phyloP scores from a whole-genome alignment of 2,329 filamentous ascomycete genomes.

The Aspergillus melleus region DNA sequence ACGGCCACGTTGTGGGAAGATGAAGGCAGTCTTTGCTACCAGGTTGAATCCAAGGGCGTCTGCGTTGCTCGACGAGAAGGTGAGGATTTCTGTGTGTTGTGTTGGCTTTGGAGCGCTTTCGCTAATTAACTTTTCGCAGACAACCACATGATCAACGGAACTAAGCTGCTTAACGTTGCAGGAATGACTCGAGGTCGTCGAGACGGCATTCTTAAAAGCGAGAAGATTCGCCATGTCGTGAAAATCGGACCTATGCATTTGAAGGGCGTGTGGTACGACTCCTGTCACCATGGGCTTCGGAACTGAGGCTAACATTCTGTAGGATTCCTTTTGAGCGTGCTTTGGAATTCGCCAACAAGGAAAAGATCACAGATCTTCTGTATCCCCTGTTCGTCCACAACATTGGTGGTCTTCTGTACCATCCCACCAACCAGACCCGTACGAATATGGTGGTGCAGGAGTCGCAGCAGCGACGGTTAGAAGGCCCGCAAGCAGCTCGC shows the following conservation, averaged over 20 bases:
- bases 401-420: conserved; percentile 89
- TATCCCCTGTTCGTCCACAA: conserved; percentile 98
- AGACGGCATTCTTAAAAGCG: conserved; percentile 96
- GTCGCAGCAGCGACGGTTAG: conserved; percentile 71
- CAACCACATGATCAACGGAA: conserved; percentile 99
- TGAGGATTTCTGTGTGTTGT: conserved; percentile 41
- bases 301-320: conserved; percentile 16
- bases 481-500: conserved; percentile 48
- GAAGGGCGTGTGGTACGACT: conserved; percentile 88
- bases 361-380: conserved; percentile 94
- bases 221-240: conserved; percentile 93
- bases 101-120: not conserved
- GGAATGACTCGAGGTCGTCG: conserved; percentile 95
- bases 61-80: conserved; percentile 94
- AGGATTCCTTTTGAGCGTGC: conserved; percentile 98
- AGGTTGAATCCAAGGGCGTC: conserved; percentile 93
- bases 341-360: conserved; percentile 98
- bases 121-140: conserved; percentile 53
- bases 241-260: conserved; percentile 99
- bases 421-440: conserved; percentile 77
- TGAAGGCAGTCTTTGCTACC: conserved; percentile 95
- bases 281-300: conserved; percentile 5
- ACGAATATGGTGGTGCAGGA: conserved; percentile 87
- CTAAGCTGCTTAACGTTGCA: conserved; percentile 93
- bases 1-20: conserved; percentile 98